Conservation (phyloP, 2,329 filamentous ascomycete genomes). For the Clonostachys chloroleuca region DNA sequence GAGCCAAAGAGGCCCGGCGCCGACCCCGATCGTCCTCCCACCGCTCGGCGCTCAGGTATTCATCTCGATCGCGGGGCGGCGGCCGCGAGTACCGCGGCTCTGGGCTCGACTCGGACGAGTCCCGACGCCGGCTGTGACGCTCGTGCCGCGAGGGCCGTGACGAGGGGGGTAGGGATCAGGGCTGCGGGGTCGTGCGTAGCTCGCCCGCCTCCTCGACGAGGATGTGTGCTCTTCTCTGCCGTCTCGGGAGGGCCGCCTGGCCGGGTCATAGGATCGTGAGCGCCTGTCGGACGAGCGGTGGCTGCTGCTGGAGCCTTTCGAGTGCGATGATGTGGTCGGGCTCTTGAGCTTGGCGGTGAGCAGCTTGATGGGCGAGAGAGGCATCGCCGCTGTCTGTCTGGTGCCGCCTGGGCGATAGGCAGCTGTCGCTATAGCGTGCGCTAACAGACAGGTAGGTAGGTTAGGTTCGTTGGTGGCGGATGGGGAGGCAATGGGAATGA, state of each 20-base stretch:
- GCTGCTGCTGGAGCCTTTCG: background rate
- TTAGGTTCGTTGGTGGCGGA: too few species aligned
- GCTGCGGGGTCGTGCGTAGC: background rate
- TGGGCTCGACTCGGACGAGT: background rate
- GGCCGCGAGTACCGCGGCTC: background rate
- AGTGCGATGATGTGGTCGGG: background rate
- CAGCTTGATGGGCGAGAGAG: background rate
- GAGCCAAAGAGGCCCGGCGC: background rate
- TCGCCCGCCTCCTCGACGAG: background rate
- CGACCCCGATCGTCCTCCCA: background rate
- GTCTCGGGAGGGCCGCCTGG: background rate
- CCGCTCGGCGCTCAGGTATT: too few species aligned
- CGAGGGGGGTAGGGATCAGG: background rate
- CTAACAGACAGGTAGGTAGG: too few species aligned
- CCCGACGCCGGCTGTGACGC: background rate
- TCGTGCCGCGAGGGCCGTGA: too few species aligned
- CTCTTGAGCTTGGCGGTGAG: background rate
- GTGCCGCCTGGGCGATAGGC: too few species aligned
- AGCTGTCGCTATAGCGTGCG: too few species aligned
- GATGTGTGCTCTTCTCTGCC: background rate
- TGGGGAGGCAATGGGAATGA: too few species aligned
- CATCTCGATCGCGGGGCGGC: too few species aligned
- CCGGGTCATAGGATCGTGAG: slow-evolving; percentile 1
- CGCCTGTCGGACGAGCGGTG: background rate
- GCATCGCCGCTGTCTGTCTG: background rate